Evolutionary conservation across 441 rosid genomes (phyloP), one percentile per base, ranked within the genome.

Genomic region (Cnidoscolus chayamansa): DNA sequence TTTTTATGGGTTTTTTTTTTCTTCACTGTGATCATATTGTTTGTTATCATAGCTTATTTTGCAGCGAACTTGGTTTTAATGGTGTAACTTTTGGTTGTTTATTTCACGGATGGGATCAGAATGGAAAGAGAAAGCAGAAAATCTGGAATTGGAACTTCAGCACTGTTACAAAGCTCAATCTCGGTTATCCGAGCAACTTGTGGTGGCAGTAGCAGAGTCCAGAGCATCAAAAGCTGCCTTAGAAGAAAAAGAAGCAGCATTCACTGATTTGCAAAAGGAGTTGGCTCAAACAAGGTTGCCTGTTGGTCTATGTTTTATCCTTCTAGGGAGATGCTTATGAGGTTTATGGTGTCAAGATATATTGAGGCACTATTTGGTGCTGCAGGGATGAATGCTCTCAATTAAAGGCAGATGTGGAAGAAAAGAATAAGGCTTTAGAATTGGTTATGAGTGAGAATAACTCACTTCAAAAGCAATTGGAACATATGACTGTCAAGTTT

Each of bases 131-230:
- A 95, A 95, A 75, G 86, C 89, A 8, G 95, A 93, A 72, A 86
- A 80, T 51, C 78, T 90, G 76, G 97, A 95, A 60, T 31, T 67
- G 72, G 98, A 93, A 80, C 88, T 94, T 71, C 97, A 90, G 74
- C 99, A 94, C 71, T 94, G 89, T 76, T 94, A 92, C 75, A 90
- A 86, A 82, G 98, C 94, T 48, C 99, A 91, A 71, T 92, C 98
- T 6, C 83, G 93, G 66, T 81, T 92, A 40, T 91, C 99, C 4
- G 97, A 92, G 72, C 97, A 93, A 72, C 89, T 95, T 57, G 99
- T 85, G 64, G 86, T 86, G 74, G 99, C 91, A 84, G 94, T 91
- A 55, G 92, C 96, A 2, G 97, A 92, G 72, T 76, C 86, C 67
- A 88, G 99, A 80, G 72, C 86, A 56, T 71, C 89, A n/a, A 95